These are phyloP conservation scores for Metarhizium rileyi DNA, from an alignment of 2,329 filamentous ascomycete species.

Conservation along the genomic window DNA sequence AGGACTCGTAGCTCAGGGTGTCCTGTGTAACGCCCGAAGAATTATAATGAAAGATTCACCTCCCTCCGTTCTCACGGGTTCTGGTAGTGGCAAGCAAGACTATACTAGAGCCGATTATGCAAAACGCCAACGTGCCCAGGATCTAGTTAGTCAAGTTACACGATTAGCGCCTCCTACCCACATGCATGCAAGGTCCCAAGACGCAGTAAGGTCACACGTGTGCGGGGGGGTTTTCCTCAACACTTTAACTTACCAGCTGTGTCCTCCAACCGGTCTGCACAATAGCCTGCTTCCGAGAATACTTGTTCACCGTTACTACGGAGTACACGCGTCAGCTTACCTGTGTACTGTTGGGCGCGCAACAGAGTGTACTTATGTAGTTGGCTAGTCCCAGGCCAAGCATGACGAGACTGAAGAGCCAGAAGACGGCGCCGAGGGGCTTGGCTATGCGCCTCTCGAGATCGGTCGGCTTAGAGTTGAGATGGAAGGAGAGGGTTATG, in stretches of 20 bases:
- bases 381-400: constrained; percentile 71
- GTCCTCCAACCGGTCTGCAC: constrained; percentile 94
- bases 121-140: constrained; percentile 49
- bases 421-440: constrained; percentile 82
- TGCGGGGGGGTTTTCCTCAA: too few species aligned
- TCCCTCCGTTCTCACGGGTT: not conserved
- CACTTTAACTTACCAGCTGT: constrained; percentile 56
- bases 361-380: constrained; percentile 60
- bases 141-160: too few species aligned
- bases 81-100: constrained; percentile 46
- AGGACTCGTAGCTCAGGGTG: too few species aligned
- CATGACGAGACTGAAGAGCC: constrained; percentile 69
- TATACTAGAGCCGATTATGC: constrained; percentile 57
- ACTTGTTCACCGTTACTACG: constrained; percentile 63
- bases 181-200: too few species aligned
- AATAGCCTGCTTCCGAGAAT: constrained; percentile 66
- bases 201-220: too few species aligned
- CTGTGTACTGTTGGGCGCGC: not conserved
- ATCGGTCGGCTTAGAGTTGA: constrained; percentile 60
- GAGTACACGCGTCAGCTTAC: not conserved
- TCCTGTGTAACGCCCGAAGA: too few species aligned
- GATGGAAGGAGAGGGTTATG: constrained; percentile 87
- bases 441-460: constrained; percentile 69
- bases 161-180: constrained; percentile 1
- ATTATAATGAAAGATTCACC: not conserved